A percentile compares a stretch with the other conserved stretches of the same genome.
phyloP scores from a whole-genome alignment of 495 filamentous ascomycete species.

The Beverwykella pulmonaria region DNA sequence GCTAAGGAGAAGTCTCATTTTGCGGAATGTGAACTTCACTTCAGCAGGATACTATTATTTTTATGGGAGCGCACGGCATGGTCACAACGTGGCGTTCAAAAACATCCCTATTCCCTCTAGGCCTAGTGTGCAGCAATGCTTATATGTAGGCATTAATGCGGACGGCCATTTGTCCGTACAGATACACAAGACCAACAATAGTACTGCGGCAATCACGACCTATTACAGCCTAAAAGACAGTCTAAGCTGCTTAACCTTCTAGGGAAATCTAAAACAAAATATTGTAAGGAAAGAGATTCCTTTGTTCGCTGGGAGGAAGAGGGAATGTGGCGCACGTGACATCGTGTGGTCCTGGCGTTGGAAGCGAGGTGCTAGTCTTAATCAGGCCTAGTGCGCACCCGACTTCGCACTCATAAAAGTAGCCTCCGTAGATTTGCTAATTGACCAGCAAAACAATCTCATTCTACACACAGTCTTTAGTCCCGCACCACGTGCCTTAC shows the following conservation, averaged over 20 bases:
- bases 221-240: slow-evolving; percentile 17
- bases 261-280: slow-evolving; percentile 15
- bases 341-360: too few species aligned
- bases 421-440: too few species aligned
- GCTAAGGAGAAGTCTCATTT: slow-evolving; percentile 14
- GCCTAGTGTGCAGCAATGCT: slow-evolving; percentile 2
- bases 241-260: slow-evolving; percentile 11
- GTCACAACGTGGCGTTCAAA: slow-evolving; percentile 4
- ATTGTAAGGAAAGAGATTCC: too few species aligned
- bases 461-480: too few species aligned
- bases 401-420: too few species aligned
- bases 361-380: too few species aligned
- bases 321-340: too few species aligned
- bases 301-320: too few species aligned
- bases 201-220: slow-evolving; percentile 12
- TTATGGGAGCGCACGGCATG: slow-evolving; percentile 6
- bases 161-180: slow-evolving; percentile 13
- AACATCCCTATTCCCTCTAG: slow-evolving; percentile 6
- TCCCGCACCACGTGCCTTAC: too few species aligned
- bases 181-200: slow-evolving; percentile 12
- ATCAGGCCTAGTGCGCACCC: too few species aligned
- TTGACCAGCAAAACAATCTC: too few species aligned
- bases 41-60: slow-evolving; percentile 13
- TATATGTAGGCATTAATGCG: slow-evolving; percentile 6
- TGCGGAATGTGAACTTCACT: slow-evolving; percentile 6